Conservation (phyloP, 2,329 filamentous ascomycete species). For the Sporothrix pallida region DNA sequence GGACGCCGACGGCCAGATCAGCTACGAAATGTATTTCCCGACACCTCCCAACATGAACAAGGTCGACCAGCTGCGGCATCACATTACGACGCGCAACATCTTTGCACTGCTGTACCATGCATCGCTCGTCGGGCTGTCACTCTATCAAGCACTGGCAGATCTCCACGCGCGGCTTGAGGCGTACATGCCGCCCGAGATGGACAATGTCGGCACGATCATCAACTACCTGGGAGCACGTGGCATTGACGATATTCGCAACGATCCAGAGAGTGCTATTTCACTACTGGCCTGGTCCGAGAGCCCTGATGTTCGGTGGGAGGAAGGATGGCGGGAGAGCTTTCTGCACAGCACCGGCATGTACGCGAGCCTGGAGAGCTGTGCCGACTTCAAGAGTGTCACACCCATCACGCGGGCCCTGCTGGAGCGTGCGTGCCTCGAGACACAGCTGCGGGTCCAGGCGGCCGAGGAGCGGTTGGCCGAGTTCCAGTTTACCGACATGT, state of each 20-base stretch:
- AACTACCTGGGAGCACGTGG: constrained; percentile 64
- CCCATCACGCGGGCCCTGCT: constrained; percentile 68
- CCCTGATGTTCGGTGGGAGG: constrained; percentile 66
- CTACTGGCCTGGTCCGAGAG: constrained; percentile 70
- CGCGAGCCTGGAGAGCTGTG: constrained; percentile 55
- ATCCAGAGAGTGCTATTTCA: constrained; percentile 63
- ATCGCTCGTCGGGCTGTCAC: constrained; percentile 67
- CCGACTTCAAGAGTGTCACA: constrained; percentile 64
- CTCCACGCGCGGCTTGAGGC: constrained; percentile 64
- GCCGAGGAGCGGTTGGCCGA: constrained; percentile 65
- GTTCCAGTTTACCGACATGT: constrained; percentile 68
- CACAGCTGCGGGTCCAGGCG: constrained; percentile 65
- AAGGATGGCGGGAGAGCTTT: constrained; percentile 71
- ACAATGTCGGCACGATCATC: constrained; percentile 64
- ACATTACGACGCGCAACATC: constrained; percentile 71
- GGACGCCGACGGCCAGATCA: constrained; percentile 60
- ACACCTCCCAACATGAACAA: constrained; percentile 57
- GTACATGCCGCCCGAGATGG: constrained; percentile 62
- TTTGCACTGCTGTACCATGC: constrained; percentile 69
- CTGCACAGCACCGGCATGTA: constrained; percentile 71
- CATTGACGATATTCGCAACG: constrained; percentile 68
- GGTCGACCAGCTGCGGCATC: constrained; percentile 59
- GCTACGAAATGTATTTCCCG: constrained; percentile 68
- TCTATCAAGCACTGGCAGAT: constrained; percentile 68
- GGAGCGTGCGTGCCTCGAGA: constrained; percentile 65